Evolutionary conservation across 805 yeast genomes (phyloP), one percentile per base, ranked within the genome.

Genomic region (Candida tallmaniae): DNA sequence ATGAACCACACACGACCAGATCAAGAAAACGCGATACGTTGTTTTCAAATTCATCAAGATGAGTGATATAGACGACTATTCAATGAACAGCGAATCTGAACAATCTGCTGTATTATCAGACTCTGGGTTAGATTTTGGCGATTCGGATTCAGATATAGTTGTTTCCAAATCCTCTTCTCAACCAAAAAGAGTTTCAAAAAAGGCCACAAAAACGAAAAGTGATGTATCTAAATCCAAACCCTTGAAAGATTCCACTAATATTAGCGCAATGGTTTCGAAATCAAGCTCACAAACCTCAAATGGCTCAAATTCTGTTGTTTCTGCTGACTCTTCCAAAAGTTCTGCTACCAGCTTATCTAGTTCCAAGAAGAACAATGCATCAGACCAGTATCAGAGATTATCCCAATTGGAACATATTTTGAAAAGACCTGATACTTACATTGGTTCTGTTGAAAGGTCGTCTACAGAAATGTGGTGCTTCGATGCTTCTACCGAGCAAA

Each of bases 401-500:
- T 81, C 96, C 3, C 99, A 90, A 61, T 70, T 93, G 50, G 97
- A 93, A 54, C 99, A 93, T 70, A 90, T 93, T 38, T 70, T 93
- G 52, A 88, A 88, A 59, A 81, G 99, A 60, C 99, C 99, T 1
- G 99, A 93, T 58, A 90, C 98, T 3, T 93, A 93, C 61, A 81
- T 93, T 48, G 99, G 99, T 5, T 88, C 97, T 2, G 83, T 89
- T 16, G 99, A 93, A 61, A 75, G 73, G 35, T 78, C 83, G 35
- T 81, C 78, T 36, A 74, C 82, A 35, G 78, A 77, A 33, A 82
- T 86, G 77, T 93, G 98, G 98, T 73, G 87, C 24, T 80, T 71
- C 50, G 85, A 88, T 54, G 52, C 52, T 12, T 50, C 41, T 15
- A 42, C 63, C n/a, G 70, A 67, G 42, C 50, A 55, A 28, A 67